phyloP scores from a whole-genome alignment of 805 yeast species.

The Cyberlindnera nakhonratchasimensis region DNA sequence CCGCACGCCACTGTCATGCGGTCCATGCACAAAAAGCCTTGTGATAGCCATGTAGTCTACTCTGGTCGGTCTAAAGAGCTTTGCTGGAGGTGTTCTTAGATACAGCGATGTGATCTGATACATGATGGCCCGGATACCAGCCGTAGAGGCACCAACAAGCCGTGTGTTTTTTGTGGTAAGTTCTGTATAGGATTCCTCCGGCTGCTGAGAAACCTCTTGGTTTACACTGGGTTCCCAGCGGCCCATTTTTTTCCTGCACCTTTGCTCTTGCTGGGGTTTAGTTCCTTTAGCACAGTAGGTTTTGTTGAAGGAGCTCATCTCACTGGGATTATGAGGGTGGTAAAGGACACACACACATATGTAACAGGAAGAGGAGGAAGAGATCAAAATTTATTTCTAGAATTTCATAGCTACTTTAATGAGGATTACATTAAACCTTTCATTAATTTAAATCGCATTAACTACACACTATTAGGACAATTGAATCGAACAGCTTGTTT shows the following conservation, averaged over 20 bases:
- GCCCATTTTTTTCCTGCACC: too few species aligned
- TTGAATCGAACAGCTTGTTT: too few species aligned
- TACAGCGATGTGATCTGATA: conserved; percentile 76
- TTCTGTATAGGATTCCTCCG: conserved; percentile 16
- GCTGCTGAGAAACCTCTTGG: neutral
- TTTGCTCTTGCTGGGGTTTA: too few species aligned
- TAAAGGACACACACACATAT: too few species aligned
- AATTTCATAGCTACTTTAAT: too few species aligned
- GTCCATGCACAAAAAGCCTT: conserved; percentile 46
- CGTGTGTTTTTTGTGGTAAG: conserved; percentile 40
- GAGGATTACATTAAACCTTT: too few species aligned
- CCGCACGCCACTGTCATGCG: conserved; percentile 27
- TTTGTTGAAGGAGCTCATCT: neutral
- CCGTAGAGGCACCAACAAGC: conserved; percentile 75
- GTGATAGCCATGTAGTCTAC: conserved; percentile 80
- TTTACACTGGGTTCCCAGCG: neutral
- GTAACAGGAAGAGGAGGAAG: too few species aligned
- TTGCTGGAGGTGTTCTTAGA: conserved; percentile 72
- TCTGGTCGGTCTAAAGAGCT: conserved; percentile 85
- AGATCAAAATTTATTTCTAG: too few species aligned
- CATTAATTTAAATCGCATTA: too few species aligned
- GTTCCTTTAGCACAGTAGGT: too few species aligned
- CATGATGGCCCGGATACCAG: conserved; percentile 81
- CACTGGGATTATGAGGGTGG: too few species aligned
- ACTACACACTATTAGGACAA: too few species aligned